A percentile compares a stretch with the other conserved stretches of the same genome.
Conservation (phyloP, 257 asterid genomes). For the Solanum chiquidenum region DNA sequence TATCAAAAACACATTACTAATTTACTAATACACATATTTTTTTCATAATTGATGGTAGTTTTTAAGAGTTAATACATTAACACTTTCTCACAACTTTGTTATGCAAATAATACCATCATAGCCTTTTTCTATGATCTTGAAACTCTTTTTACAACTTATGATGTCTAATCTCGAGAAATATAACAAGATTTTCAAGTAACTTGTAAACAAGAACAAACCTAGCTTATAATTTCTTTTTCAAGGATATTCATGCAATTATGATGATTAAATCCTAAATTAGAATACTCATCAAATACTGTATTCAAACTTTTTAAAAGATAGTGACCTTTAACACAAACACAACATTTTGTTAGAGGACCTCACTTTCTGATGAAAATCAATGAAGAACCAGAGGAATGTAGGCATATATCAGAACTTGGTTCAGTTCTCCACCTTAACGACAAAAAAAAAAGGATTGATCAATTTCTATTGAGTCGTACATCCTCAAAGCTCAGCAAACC, state of each 20-base stretch:
- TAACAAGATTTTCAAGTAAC: too few relatives aligned
- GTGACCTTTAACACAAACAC: not conserved
- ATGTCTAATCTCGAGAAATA: not conserved
- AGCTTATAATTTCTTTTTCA: too few relatives aligned
- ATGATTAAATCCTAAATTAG: not conserved
- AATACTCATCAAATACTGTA: not conserved
- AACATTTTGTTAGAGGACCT: not conserved
- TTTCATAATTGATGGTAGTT: not conserved
- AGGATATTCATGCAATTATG: not conserved
- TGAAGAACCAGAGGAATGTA: not conserved
- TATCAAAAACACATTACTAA: not conserved
- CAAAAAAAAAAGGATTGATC: not conserved
- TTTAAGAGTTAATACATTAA: not conserved
- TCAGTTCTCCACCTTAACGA: not conserved
- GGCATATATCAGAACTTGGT: fast-evolving
- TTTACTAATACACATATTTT: too few relatives aligned
- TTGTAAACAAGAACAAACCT: not conserved
- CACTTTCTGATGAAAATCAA: not conserved
- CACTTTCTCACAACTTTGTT: too few relatives aligned
- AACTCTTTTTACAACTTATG: not conserved
- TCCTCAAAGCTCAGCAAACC: not conserved
- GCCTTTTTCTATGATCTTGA: too few relatives aligned
- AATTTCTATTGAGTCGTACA: not conserved
- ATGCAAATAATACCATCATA: not conserved
- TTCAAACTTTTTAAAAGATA: not conserved